Evolutionary conservation across 2,329 filamentous ascomycete genomes (phyloP), one percentile per base, ranked within the genome.

Genomic region (Colletotrichum viniferum): DNA sequence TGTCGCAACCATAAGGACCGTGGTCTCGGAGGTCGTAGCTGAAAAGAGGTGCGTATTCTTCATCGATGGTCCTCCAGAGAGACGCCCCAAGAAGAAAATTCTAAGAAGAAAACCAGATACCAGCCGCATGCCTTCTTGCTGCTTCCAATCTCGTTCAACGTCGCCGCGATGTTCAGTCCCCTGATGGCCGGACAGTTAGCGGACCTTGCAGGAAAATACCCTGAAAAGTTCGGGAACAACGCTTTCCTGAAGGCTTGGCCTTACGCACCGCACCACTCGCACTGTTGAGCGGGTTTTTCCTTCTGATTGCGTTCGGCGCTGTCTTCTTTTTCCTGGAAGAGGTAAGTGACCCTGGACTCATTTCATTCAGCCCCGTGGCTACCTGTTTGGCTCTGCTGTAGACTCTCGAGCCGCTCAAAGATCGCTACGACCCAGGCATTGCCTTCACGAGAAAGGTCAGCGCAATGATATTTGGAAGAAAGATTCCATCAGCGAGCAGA

Each of bases 1-100:
- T 24, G 58, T 64, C 4, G 71, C 66, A 10, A 69, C 61, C 4
- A 61, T 73, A 8, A 43, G 71, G 2, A 73, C 71, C 3, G 64
- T 73, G 65, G 71, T 73, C 13, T 73, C 71, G 5, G 71, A 73
- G 28, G 71, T 73, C 10, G 71, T 73, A 4, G 58, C 28, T 5
- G 58, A 70, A 12, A 73, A 73, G 26, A 26, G 43, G 65, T 64
- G 4, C 21, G 52, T 61, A 4, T 2, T 28, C 21, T 14, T 34
- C 58, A 2, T 24, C 1, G 3, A 26, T 9, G 7, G 4, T 38
- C 0, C 18, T 36, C 3, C 1, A 24, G 1, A 9, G 9, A 13
- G 0, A 52, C 43, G n/a, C 7, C 12, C 10, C 18, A 48, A 52
- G n/a, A 4, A 7, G n/a, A 13, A 21, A 21, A 3, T 38, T 12